phyloP scores from a whole-genome alignment of 139 green algal species.

The Ostreobium quekettii region DNA sequence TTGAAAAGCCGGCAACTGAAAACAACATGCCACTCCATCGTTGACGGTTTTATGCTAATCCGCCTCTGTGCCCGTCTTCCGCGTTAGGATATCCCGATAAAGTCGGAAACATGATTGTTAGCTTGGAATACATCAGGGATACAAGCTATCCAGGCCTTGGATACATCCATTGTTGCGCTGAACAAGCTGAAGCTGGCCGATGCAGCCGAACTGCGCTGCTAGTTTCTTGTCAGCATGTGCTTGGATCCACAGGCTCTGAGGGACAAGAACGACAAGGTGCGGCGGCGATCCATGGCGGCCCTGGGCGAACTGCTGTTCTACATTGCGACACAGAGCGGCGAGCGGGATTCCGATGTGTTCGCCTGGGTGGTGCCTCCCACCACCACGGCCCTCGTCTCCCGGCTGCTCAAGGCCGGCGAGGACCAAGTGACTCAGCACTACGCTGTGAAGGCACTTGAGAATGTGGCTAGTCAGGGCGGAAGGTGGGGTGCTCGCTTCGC shows the following conservation, averaged over 20 bases:
- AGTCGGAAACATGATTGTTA: too few species aligned
- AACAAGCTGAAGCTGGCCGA: too few species aligned
- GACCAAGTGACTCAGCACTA: conserved; percentile 87
- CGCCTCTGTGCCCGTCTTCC: too few species aligned
- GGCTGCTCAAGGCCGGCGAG: conserved; percentile 61
- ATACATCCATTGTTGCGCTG: too few species aligned
- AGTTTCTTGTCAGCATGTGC: too few species aligned
- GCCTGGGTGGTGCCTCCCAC: conserved; percentile 30
- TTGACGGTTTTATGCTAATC: too few species aligned
- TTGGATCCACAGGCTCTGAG: background rate
- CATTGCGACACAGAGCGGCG: conserved; percentile 66
- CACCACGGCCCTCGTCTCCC: conserved; percentile 29
- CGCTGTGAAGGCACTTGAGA: conserved; percentile 90
- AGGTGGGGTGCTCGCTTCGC: conserved; percentile 62
- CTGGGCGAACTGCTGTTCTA: conserved; percentile 95
- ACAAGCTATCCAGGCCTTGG: too few species aligned
- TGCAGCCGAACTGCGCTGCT: too few species aligned
- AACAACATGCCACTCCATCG: too few species aligned
- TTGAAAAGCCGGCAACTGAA: too few species aligned
- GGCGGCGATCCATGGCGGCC: conserved; percentile 64
- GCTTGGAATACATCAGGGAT: too few species aligned
- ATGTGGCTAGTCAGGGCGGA: conserved; percentile 70
- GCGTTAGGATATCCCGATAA: too few species aligned
- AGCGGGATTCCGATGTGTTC: conserved; percentile 26
- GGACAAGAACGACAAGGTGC: conserved; percentile 63